Conservation (phyloP, 345 rosid genomes). For the Citrus unshiu region DNA sequence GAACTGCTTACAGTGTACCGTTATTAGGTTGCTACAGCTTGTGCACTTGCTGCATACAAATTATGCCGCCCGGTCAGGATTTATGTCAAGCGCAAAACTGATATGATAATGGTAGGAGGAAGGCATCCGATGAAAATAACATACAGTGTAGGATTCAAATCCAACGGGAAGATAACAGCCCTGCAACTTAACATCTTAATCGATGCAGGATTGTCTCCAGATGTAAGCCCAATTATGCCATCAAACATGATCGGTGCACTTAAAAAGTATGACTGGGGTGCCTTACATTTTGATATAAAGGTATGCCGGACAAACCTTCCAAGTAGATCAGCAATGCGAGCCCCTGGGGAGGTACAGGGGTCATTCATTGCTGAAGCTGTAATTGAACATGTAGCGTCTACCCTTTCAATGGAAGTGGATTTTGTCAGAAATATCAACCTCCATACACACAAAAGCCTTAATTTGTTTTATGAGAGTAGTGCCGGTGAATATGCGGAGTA, state of each 20-base stretch:
- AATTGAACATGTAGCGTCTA: conserved; percentile 74
- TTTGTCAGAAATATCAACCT: conserved; percentile 59
- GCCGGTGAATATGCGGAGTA: conserved; percentile 64
- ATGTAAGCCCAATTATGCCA: conserved; percentile 65
- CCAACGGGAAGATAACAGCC: conserved; percentile 82
- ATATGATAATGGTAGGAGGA: conserved; percentile 93
- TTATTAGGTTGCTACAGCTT: conserved; percentile 74
- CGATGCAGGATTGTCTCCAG: conserved; percentile 56
- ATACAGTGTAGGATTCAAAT: conserved; percentile 81
- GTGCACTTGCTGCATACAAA: conserved; percentile 75
- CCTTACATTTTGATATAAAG: conserved; percentile 71
- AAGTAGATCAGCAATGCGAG: conserved; percentile 80
- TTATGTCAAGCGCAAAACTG: conserved; percentile 71
- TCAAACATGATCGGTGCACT: conserved; percentile 32
- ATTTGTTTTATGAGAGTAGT: conserved; percentile 39
- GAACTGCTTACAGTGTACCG: background rate
- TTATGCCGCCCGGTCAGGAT: conserved; percentile 63
- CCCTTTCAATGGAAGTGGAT: conserved; percentile 72
- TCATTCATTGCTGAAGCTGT: conserved; percentile 78
- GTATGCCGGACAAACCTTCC: conserved; percentile 75
- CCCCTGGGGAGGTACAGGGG: conserved; percentile 87
- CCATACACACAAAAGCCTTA: conserved; percentile 56
- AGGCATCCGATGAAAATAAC: conserved; percentile 92
- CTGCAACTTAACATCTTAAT: conserved; percentile 54
- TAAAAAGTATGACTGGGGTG: conserved; percentile 85